phyloP scores from a whole-genome alignment of 2,329 filamentous ascomycete genomes.

The Aspergillus tubingensis region DNA sequence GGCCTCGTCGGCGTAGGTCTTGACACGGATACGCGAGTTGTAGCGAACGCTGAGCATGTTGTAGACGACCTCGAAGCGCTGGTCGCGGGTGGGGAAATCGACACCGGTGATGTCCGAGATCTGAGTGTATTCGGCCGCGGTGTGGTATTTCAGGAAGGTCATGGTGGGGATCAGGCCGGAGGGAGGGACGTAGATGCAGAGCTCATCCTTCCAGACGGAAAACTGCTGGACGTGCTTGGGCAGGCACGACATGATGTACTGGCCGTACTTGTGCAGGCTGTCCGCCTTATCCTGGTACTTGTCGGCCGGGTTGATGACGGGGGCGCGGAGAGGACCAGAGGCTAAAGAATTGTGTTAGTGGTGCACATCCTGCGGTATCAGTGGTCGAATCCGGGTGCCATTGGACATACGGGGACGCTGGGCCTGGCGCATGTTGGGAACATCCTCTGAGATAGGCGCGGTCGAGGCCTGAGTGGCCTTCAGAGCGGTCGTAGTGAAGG shows the following conservation, averaged over 20 bases:
- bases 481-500: constrained; percentile 44
- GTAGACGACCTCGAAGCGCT: constrained; percentile 98
- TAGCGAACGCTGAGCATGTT: constrained; percentile 94
- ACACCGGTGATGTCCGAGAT: constrained; percentile 89
- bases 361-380: not conserved
- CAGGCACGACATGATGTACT: constrained; percentile 94
- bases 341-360: constrained; percentile 33
- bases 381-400: constrained; percentile 14
- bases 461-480: constrained; percentile 54
- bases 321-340: constrained; percentile 67
- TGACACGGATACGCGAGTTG: constrained; percentile 94
- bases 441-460: constrained; percentile 59
- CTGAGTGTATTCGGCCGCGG: constrained; percentile 93
- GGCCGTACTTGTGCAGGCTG: constrained; percentile 87
- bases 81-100: constrained; percentile 91
- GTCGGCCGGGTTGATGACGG: constrained; percentile 88
- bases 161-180: constrained; percentile 88
- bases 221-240: constrained; percentile 99
- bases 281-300: constrained; percentile 87
- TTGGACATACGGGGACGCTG: constrained; percentile 49
- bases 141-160: constrained; percentile 95
- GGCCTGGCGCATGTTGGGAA: constrained; percentile 68
- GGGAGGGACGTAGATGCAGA: constrained; percentile 90
- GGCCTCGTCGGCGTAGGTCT: constrained; percentile 97
- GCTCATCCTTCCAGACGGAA: constrained; percentile 98